Evolutionary conservation across 345 rosid genomes (phyloP).

Genomic region (Gossypium thurberi): DNA sequence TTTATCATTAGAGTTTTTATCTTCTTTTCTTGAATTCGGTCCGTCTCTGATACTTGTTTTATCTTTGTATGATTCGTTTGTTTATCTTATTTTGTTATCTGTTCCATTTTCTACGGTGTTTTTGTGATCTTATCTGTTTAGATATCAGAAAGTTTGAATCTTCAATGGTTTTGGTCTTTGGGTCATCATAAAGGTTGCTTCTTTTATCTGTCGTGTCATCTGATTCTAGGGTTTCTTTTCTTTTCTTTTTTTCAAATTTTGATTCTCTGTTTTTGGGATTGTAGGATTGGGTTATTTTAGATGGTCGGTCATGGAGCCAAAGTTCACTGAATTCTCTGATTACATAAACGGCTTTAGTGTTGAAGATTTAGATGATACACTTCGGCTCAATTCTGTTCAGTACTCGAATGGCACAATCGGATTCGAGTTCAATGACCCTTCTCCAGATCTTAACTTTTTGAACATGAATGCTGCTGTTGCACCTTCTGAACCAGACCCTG

Average conservation of each 20-base stretch:
- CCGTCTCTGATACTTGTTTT: background rate
- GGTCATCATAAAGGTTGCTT: background rate
- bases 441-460: slow-evolving; percentile 25
- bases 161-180: background rate
- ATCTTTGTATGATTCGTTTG: background rate
- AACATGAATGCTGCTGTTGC: slow-evolving; percentile 16
- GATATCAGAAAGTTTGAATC: background rate
- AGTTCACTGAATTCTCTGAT: slow-evolving; percentile 19
- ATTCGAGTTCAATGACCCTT: slow-evolving; percentile 26
- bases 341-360: slow-evolving; percentile 18
- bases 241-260: background rate
- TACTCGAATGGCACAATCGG: slow-evolving; percentile 16
- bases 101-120: background rate
- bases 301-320: slow-evolving; percentile 11
- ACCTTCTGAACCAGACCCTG: slow-evolving; percentile 20
- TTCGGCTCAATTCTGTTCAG: slow-evolving; percentile 11
- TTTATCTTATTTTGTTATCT: background rate
- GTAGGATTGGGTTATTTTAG: slow-evolving; percentile 5
- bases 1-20: background rate
- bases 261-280: background rate
- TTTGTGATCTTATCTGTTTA: background rate
- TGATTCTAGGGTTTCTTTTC: background rate
- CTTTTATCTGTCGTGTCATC: background rate
- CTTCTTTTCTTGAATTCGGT: background rate
- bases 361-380: slow-evolving; percentile 22